Percentiles rank a stretch among this genome's conserved stretches.
Conservation (phyloP, 805 yeast species). For the Cyberlindnera lachancei region DNA sequence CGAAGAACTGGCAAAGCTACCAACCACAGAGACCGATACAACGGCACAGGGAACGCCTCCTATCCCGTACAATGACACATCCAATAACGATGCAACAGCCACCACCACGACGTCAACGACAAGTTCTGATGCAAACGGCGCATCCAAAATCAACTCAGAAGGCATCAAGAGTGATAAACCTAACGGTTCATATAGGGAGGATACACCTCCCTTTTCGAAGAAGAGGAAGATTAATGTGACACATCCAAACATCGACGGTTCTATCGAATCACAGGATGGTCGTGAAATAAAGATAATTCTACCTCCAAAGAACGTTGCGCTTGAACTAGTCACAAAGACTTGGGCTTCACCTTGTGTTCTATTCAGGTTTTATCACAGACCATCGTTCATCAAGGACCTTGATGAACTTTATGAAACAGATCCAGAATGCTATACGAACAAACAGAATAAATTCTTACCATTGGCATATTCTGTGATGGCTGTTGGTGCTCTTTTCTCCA, state of each 20-base stretch:
- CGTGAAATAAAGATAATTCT: slow-evolving; percentile 54
- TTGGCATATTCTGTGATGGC: slow-evolving; percentile 83
- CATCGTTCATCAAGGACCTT: slow-evolving; percentile 66
- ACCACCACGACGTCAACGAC: not conserved
- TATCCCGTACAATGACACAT: no score
- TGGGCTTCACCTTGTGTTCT: slow-evolving; percentile 85
- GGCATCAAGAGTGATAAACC: no score
- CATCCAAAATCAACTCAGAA: no score
- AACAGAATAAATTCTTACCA: slow-evolving; percentile 71
- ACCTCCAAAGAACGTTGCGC: slow-evolving; percentile 69
- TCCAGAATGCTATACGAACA: slow-evolving; percentile 59
- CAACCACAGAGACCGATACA: slow-evolving; percentile 2
- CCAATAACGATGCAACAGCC: not conserved
- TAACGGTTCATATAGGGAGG: no score
- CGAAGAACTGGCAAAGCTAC: slow-evolving; percentile 2
- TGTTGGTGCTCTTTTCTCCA: slow-evolving; percentile 73
- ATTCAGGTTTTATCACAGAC: slow-evolving; percentile 80
- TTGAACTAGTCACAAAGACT: slow-evolving; percentile 62
- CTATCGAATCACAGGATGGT: slow-evolving; percentile 29
- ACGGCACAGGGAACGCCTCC: no score
- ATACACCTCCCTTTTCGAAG: slow-evolving; percentile 2
- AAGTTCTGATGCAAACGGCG: not conserved
- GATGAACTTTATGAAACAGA: slow-evolving; percentile 72
- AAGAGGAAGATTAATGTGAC: slow-evolving; percentile 14
- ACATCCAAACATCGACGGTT: slow-evolving; percentile 30